Evolutionary conservation across 2,329 filamentous ascomycete species (phyloP).

Genomic region (Fusarium decemcellulare): DNA sequence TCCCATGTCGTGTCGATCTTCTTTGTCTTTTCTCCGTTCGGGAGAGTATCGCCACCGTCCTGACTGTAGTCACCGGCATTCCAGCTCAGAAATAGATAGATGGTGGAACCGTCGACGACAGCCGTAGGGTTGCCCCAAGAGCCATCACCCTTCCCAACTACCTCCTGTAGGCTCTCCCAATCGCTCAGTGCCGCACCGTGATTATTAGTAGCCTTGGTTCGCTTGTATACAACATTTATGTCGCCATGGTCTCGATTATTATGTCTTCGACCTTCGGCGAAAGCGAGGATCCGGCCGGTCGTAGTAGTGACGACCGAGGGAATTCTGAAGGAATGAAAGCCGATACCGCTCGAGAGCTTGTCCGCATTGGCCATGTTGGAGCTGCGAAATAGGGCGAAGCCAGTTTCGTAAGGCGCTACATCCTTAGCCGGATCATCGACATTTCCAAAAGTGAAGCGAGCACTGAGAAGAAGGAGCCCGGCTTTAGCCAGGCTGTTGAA

Average conservation of each 20-base stretch:
- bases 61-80: conserved; percentile 47
- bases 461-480: not conserved
- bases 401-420: not conserved
- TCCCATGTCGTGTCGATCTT: conserved; percentile 30
- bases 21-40: not conserved
- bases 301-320: not conserved
- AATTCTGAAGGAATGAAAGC: not conserved
- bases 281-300: not conserved
- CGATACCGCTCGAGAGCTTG: not conserved
- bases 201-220: not conserved
- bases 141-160: conserved; percentile 34
- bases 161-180: not conserved
- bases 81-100: conserved; percentile 51
- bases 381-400: not conserved
- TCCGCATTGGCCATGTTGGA: conserved; percentile 1
- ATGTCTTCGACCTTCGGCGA: not conserved
- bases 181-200: not conserved
- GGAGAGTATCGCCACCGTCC: conserved; percentile 32
- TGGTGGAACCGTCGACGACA: conserved; percentile 48
- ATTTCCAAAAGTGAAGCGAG: not conserved
- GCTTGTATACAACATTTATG: not conserved
- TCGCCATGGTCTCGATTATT: not conserved
- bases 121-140: conserved; percentile 51
- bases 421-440: not conserved
- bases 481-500: not conserved